A percentile compares a stretch with the other conserved stretches of the same genome.
Conservation (phyloP, 176 grass and related monocot species). For the Zea mays region DNA sequence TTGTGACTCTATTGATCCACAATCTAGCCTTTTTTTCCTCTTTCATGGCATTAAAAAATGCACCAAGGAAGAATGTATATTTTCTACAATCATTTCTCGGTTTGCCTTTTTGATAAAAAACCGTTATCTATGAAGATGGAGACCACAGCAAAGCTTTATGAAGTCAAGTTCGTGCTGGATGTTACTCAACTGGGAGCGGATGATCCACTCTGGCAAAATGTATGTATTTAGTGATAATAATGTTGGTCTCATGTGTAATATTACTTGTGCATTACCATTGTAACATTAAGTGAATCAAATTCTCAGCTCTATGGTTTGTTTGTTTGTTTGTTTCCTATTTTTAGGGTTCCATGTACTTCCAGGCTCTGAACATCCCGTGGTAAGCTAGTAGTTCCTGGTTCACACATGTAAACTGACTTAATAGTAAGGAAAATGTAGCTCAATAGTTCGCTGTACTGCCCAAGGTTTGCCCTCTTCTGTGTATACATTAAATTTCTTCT, state of each 20-base stretch:
- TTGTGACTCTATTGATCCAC: not conserved
- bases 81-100: not conserved
- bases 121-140: constrained; percentile 67
- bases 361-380: constrained; percentile 71
- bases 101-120: not conserved
- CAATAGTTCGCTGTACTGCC: not conserved
- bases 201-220: constrained; percentile 64
- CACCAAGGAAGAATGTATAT: not conserved
- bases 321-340: not conserved
- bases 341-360: constrained; percentile 68
- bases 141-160: constrained; percentile 50
- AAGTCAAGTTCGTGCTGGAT: constrained; percentile 68
- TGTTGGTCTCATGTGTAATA: not conserved
- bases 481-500: not conserved
- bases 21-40: not conserved
- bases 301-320: not conserved
- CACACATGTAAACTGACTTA: not conserved
- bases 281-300: not conserved
- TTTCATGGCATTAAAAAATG: not conserved
- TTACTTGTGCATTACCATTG: not conserved
- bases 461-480: not conserved
- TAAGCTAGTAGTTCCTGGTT: constrained; percentile 36
- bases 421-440: not conserved
- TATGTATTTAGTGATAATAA: constrained; percentile 39
- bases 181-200: constrained; percentile 55